A percentile compares a stretch with the other conserved stretches of the same genome.
Conservation (phyloP, 352 stramenopile genomes). For the Albugo candida region DNA sequence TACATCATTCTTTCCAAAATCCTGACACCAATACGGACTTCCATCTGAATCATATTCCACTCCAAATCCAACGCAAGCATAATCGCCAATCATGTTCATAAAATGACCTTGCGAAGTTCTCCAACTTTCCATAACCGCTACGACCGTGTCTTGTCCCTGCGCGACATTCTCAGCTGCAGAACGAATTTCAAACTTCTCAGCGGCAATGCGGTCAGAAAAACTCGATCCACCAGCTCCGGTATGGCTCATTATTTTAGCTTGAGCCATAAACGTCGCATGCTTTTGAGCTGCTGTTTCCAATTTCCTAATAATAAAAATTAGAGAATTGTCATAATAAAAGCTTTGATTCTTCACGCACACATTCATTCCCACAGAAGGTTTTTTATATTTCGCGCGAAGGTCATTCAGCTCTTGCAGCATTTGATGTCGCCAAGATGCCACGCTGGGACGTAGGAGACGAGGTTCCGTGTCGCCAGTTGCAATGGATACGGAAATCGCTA, state of each 20-base stretch:
- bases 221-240: background rate
- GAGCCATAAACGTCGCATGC: background rate
- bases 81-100: background rate
- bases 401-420: too few relatives aligned
- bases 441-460: too few relatives aligned
- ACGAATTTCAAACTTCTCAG: background rate
- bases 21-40: background rate
- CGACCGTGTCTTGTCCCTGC: background rate
- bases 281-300: background rate
- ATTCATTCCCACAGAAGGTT: too few relatives aligned
- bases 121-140: background rate
- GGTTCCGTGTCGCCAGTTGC: too few relatives aligned
- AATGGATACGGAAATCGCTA: too few relatives aligned
- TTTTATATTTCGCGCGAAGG: too few relatives aligned
- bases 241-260: background rate
- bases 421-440: too few relatives aligned
- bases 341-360: slow-evolving; percentile 15
- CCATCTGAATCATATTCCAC: slow-evolving; percentile 9
- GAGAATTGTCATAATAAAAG: background rate
- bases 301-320: background rate
- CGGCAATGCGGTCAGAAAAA: background rate
- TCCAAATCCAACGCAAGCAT: background rate
- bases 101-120: background rate
- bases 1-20: background rate
- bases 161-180: background rate